A percentile compares a stretch with the other conserved stretches of the same genome.
Evolutionary conservation across 345 rosid genomes (phyloP).

Genomic region (Carallia brachiata): DNA sequence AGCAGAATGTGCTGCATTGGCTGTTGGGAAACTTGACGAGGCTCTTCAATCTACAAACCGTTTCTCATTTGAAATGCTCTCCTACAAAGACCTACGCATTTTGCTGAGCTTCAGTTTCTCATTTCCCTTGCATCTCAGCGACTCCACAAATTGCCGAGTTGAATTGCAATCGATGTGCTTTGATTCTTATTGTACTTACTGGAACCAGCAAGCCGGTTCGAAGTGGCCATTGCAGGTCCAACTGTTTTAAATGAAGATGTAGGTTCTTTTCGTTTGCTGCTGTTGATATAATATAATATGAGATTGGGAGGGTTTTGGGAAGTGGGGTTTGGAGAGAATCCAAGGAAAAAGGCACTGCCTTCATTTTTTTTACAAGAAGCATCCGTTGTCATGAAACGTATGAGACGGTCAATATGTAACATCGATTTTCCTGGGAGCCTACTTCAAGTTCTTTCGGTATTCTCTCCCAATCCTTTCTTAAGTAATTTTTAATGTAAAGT

Average conservation of each 20-base stretch:
- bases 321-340: background rate
- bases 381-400: no score
- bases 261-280: no score
- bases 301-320: no score
- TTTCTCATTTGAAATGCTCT: constrained; percentile 42
- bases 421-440: no score
- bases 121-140: constrained; percentile 40
- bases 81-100: constrained; percentile 49
- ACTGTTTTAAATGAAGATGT: no score
- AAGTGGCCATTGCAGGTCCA: no score
- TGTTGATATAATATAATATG: no score
- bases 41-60: constrained; percentile 48
- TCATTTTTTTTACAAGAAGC: no score
- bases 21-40: constrained; percentile 56
- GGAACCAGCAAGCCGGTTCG: no score
- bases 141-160: constrained; percentile 24
- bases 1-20: constrained; percentile 63
- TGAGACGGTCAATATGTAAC: no score
- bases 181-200: background rate
- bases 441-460: no score
- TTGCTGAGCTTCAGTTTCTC: constrained; percentile 58
- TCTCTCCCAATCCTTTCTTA: background rate
- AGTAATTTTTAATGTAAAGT: background rate
- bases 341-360: background rate
- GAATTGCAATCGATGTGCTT: background rate